Conservation (phyloP, 140 eudicot genomes). For the Anethum foeniculum region DNA sequence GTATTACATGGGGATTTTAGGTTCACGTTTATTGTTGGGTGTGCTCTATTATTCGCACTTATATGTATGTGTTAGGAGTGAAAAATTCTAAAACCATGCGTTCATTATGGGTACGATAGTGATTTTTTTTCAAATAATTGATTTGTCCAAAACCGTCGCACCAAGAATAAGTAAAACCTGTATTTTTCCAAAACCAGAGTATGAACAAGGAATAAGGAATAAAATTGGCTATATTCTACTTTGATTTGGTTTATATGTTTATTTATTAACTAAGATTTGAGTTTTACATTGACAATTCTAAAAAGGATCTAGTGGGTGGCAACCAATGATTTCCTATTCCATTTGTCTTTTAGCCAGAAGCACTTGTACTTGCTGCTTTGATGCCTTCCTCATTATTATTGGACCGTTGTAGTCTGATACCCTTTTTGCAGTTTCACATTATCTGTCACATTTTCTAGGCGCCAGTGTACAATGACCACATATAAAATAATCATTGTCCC, state of each 20-base stretch:
- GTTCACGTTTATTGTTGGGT: no score
- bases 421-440: neutral
- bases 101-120: no score
- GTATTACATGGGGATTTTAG: no score
- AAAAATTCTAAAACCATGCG: no score
- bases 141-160: no score
- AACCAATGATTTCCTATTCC: neutral
- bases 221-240: neutral
- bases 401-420: neutral
- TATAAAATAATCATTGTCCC: neutral
- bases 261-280: neutral
- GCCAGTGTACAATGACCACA: neutral
- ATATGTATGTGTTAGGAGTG: no score
- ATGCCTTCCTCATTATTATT: neutral
- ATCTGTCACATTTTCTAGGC: neutral
- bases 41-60: no score
- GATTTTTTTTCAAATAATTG: no score
- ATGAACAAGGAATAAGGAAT: neutral
- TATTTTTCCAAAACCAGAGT: neutral
- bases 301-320: conserved; percentile 1
- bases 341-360: neutral
- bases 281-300: neutral
- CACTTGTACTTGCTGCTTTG: neutral
- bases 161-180: no score
- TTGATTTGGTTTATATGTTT: neutral